Evolutionary conservation across 371 early-diverging fungal genomes (phyloP).

Genomic region (Actinomucor elegans): DNA sequence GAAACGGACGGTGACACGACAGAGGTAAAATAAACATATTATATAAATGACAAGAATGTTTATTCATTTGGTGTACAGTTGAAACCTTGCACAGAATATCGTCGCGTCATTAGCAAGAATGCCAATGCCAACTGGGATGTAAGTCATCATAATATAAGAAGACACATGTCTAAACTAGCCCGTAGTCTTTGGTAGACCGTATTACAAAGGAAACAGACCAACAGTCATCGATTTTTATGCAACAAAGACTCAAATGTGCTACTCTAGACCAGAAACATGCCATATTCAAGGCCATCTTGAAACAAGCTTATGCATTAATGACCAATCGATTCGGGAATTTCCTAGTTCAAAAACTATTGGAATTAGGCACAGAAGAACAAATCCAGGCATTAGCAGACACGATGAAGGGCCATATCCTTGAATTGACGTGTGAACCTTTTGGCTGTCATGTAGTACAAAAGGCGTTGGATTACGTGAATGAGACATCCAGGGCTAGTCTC

Average conservation of each 20-base stretch:
- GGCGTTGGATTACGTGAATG: constrained; percentile 67
- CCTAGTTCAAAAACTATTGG: constrained; percentile 71
- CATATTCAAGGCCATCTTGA: constrained; percentile 62
- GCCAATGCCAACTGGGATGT: constrained; percentile 32
- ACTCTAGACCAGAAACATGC: constrained; percentile 50
- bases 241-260: constrained; percentile 68
- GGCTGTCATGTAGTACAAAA: constrained; percentile 83
- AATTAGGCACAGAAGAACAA: constrained; percentile 64
- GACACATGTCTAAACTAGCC: too few species aligned
- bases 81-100: constrained; percentile 1
- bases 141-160: constrained; percentile 4
- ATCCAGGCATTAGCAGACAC: constrained; percentile 51
- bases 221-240: constrained; percentile 73
- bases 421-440: constrained; percentile 72
- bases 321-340: constrained; percentile 83
- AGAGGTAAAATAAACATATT: too few species aligned
- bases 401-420: constrained; percentile 66
- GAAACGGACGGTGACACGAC: not conserved
- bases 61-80: not conserved
- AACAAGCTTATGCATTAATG: constrained; percentile 61
- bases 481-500: constrained; percentile 55
- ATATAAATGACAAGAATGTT: not conserved
- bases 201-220: constrained; percentile 76
- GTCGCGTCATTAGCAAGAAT: constrained; percentile 33
- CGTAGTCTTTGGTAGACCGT: constrained; percentile 55